phyloP scores from a whole-genome alignment of 2,329 filamentous ascomycete species.

The Chaetomiaceae sp. region DNA sequence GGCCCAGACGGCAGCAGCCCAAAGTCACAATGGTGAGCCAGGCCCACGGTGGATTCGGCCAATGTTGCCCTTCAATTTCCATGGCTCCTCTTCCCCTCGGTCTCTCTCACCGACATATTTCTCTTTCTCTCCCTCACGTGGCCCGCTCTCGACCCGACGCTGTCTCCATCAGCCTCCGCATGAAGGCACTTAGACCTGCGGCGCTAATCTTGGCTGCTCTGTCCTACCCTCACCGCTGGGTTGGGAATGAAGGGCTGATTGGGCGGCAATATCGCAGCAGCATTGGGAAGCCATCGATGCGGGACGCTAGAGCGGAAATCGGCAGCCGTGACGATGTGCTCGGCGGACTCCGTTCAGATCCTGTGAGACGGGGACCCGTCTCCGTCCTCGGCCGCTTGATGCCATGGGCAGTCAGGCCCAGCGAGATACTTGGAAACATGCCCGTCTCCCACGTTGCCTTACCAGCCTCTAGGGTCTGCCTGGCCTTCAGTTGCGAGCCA shows the following conservation, averaged over 20 bases:
- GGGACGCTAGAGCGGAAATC: constrained; percentile 9
- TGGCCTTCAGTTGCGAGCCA: background rate
- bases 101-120: constrained; percentile 11
- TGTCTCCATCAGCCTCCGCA: constrained; percentile 8
- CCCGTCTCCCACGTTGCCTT: background rate
- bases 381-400: background rate
- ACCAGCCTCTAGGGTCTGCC: background rate
- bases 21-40: constrained; percentile 6
- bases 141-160: constrained; percentile 9
- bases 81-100: background rate
- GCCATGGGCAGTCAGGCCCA: background rate
- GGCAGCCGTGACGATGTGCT: constrained; percentile 6
- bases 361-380: background rate
- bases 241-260: constrained; percentile 14
- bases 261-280: constrained; percentile 15
- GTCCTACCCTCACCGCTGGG: constrained; percentile 15
- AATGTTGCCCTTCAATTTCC: background rate
- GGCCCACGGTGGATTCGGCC: constrained; percentile 16
- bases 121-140: constrained; percentile 7
- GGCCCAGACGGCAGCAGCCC: constrained; percentile 10
- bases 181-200: background rate
- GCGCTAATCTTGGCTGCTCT: background rate
- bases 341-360: background rate
- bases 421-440: background rate
- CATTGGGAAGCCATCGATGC: background rate